These are phyloP conservation scores for Penicillium pulvis DNA, from an alignment of 495 filamentous ascomycete species.

Conservation along the genomic window DNA sequence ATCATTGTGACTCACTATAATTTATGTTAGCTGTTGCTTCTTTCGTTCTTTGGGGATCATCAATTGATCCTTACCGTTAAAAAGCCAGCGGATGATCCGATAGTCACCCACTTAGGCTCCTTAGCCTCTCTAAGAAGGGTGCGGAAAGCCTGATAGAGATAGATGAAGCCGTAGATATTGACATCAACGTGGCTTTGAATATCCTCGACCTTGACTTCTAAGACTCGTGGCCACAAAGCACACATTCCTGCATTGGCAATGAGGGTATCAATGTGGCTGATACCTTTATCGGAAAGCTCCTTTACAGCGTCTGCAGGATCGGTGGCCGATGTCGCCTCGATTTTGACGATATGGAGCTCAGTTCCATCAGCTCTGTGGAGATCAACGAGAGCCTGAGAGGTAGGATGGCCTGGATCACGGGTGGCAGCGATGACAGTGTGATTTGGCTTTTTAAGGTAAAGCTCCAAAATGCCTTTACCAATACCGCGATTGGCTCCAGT, in stretches of 20 bases:
- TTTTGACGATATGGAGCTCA: conserved; percentile 42
- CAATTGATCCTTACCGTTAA: conserved; percentile 1
- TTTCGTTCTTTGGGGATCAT: conserved; percentile 18
- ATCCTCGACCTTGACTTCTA: conserved; percentile 27
- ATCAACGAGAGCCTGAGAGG: conserved; percentile 12
- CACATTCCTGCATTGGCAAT: conserved; percentile 54
- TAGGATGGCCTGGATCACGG: conserved; percentile 34
- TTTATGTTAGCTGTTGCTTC: neutral
- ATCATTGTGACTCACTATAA: neutral
- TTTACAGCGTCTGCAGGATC: conserved; percentile 29
- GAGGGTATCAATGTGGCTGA: conserved; percentile 46
- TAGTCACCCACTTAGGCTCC: conserved; percentile 8
- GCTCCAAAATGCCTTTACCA: conserved; percentile 27
- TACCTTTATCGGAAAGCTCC: conserved; percentile 23
- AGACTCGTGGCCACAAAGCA: conserved; percentile 21
- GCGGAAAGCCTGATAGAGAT: conserved; percentile 42
- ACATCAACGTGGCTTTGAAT: conserved; percentile 39
- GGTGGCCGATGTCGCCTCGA: conserved; percentile 37
- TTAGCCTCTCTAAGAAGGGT: conserved; percentile 30
- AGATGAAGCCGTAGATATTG: conserved; percentile 39
- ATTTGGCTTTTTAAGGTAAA: conserved; percentile 23
- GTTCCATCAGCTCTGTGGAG: conserved; percentile 33
- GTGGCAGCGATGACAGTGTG: conserved; percentile 49
- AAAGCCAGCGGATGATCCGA: neutral
- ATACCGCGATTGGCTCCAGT: conserved; percentile 50